phyloP scores from a whole-genome alignment of 106 monocot genomes.

The Dendrobium nobile region DNA sequence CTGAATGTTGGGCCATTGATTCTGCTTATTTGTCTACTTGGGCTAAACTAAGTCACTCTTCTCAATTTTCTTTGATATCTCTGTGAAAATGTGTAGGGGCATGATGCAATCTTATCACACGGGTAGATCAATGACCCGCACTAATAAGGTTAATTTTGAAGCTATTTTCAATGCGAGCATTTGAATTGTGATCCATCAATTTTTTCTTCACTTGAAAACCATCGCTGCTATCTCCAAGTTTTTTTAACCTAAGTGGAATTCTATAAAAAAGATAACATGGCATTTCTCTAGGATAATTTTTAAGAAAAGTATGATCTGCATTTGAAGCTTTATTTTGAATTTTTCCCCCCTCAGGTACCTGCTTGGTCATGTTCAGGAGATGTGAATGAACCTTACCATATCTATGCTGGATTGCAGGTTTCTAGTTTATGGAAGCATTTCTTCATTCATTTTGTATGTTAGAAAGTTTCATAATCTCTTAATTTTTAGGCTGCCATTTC shows the following conservation, averaged over 20 bases:
- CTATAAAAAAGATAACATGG: background rate
- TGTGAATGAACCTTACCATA: conserved; percentile 33
- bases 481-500: background rate
- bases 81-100: background rate
- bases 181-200: background rate
- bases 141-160: background rate
- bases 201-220: background rate
- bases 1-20: no score
- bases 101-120: background rate
- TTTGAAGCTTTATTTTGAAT: background rate
- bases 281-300: background rate
- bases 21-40: no score
- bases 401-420: conserved; percentile 96
- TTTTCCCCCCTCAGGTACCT: conserved; percentile 37
- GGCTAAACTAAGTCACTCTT: no score
- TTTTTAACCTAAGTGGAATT: background rate
- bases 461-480: background rate
- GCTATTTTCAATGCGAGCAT: background rate
- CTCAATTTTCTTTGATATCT: background rate
- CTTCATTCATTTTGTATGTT: conserved; percentile 7
- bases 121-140: background rate
- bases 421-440: conserved; percentile 5
- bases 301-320: background rate
- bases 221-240: background rate
- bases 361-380: conserved; percentile 90